A percentile compares a stretch with the other conserved stretches of the same genome.
These are phyloP conservation scores for Lepidium sativum DNA, from an alignment of 345 rosid species.

Conservation along the genomic window DNA sequence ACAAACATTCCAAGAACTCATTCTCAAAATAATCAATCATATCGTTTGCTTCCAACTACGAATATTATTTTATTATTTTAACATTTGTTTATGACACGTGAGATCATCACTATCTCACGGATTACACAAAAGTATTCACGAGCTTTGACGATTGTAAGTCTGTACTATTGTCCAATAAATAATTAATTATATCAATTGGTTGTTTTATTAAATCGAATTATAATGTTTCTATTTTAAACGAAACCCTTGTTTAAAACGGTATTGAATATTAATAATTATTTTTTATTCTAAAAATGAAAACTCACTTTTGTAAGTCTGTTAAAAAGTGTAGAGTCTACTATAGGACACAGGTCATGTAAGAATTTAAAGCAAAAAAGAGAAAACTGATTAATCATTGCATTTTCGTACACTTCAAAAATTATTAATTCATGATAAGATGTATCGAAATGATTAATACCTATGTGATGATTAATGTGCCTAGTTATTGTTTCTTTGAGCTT, in stretches of 20 bases:
- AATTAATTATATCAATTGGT: neutral
- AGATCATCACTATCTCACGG: neutral
- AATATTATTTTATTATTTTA: neutral
- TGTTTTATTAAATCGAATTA: neutral
- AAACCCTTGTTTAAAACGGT: neutral
- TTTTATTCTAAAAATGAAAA: neutral
- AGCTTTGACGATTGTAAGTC: neutral
- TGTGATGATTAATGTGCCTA: neutral
- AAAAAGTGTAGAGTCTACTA: neutral
- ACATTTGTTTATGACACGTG: constrained; percentile 7
- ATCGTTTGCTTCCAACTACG: constrained; percentile 7
- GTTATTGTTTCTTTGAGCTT: neutral
- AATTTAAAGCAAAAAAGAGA: neutral
- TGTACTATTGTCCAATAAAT: neutral
- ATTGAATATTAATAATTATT: neutral
- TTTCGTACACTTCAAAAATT: neutral
- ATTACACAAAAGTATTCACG: neutral
- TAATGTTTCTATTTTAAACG: neutral
- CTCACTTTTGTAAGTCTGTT: neutral
- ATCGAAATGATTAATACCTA: neutral
- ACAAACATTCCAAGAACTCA: neutral
- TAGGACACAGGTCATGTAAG: neutral
- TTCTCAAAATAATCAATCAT: neutral
- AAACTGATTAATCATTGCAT: neutral
- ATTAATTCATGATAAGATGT: neutral